A percentile compares a stretch with the other conserved stretches of the same genome.
Conservation (phyloP, 495 filamentous ascomycete species). For the Aeminium ludgeri region DNA sequence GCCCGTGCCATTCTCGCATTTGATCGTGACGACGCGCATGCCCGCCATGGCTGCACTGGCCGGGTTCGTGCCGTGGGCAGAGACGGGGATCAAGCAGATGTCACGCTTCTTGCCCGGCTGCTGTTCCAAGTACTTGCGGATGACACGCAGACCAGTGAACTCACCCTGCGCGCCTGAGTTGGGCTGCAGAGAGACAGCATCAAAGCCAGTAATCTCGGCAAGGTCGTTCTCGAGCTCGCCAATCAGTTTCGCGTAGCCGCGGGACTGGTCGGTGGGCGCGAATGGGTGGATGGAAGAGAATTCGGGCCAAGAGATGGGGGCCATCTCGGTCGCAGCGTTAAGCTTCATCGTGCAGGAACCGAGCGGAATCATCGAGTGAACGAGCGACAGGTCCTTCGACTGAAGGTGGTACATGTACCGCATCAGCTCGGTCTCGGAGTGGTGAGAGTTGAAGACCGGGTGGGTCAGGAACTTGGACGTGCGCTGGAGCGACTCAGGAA, state of each 20-base stretch:
- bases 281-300: conserved; percentile 83
- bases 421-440: conserved; percentile 90
- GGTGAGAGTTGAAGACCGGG: conserved; percentile 91
- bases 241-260: conserved; percentile 56
- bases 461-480: conserved; percentile 69
- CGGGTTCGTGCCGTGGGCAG: conserved; percentile 93
- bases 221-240: conserved; percentile 60
- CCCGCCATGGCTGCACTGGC: conserved; percentile 95
- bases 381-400: conserved; percentile 87
- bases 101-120: conserved; percentile 53
- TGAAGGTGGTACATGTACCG: conserved; percentile 91
- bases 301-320: conserved; percentile 69
- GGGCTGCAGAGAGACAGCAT: conserved; percentile 77
- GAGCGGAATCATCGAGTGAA: conserved; percentile 98
- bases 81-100: conserved; percentile 91
- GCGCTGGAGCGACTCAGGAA: conserved; percentile 38
- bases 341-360: conserved; percentile 99
- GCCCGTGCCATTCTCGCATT: conserved; percentile 74
- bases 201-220: conserved; percentile 76
- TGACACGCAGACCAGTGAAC: conserved; percentile 83
- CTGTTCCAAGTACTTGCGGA: conserved; percentile 69
- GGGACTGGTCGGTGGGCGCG: conserved; percentile 41
- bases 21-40: conserved; percentile 89
- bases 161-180: conserved; percentile 97
- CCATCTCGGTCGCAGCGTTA: conserved; percentile 89